A percentile compares a stretch with the other conserved stretches of the same genome.
Conservation (phyloP, 768 basidiomycete genomes). For the Tricholoma flavovirens region DNA sequence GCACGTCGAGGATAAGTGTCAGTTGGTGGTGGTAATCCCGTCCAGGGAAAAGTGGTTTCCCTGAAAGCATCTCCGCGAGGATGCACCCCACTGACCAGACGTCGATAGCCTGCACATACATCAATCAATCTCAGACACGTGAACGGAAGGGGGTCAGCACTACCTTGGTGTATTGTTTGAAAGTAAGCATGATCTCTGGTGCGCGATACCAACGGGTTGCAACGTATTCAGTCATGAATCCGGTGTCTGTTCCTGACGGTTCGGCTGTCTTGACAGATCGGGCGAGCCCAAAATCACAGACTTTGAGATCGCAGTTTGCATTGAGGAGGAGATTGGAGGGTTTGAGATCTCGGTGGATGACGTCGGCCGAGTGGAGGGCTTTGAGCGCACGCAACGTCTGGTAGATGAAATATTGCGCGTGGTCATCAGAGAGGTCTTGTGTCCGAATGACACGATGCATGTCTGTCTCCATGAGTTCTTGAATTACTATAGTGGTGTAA, state of each 20-base stretch:
- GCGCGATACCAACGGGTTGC: constrained; percentile 99
- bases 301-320: constrained; percentile 94
- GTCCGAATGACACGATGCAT: constrained; percentile 96
- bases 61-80: constrained; percentile 94
- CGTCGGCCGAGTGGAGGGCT: constrained; percentile 92
- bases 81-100: constrained; percentile 87
- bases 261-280: constrained; percentile 85
- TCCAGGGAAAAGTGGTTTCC: constrained; percentile 95
- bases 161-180: constrained; percentile 96
- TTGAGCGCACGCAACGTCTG: constrained; percentile 95
- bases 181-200: constrained; percentile 98
- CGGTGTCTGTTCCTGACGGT: constrained; percentile 76
- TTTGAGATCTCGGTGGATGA: constrained; percentile 95
- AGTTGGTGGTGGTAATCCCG: constrained; percentile 96
- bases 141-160: constrained; percentile 15
- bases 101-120: constrained; percentile 59
- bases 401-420: constrained; percentile 90
- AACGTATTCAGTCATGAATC: constrained; percentile 97
- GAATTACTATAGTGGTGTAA: constrained; percentile 52
- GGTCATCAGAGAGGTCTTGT: constrained; percentile 92
- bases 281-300: constrained; percentile 92
- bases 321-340: constrained; percentile 97
- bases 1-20: constrained; percentile 90
- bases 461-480: constrained; percentile 94
- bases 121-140: constrained; percentile 10